phyloP scores from a whole-genome alignment of 1,284 basidiomycete genomes.

The Gomphus bonarii region DNA sequence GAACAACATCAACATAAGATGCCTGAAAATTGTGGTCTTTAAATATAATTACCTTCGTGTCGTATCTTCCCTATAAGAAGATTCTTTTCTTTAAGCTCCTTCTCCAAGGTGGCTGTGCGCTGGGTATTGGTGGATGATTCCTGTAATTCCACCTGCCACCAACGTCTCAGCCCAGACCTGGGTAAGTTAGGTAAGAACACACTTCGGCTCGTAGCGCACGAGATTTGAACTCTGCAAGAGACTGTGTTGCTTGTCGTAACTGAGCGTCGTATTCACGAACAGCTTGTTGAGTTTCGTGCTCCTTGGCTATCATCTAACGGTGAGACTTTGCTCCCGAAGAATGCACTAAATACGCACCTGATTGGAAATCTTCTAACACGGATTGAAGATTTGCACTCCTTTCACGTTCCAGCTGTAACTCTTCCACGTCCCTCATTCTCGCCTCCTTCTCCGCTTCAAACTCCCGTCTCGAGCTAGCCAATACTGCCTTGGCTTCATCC shows the following conservation, averaged over 20 bases:
- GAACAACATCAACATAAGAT: constrained; percentile 2
- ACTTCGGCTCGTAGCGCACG: constrained; percentile 84
- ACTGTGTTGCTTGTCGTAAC: constrained; percentile 58
- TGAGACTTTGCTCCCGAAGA: not conserved
- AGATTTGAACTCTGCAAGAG: constrained; percentile 77
- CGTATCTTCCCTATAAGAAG: constrained; percentile 85
- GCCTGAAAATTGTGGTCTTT: not conserved
- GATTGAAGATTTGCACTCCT: constrained; percentile 80
- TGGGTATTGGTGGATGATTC: constrained; percentile 60
- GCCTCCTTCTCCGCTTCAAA: constrained; percentile 54
- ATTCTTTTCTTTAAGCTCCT: constrained; percentile 92
- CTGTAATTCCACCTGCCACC: constrained; percentile 52
- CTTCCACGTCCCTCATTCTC: constrained; percentile 39
- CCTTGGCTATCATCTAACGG: constrained; percentile 42
- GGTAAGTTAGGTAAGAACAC: constrained; percentile 10
- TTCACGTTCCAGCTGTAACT: constrained; percentile 62
- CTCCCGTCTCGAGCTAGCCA: constrained; percentile 54
- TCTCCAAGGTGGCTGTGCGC: constrained; percentile 63
- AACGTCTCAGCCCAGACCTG: not conserved
- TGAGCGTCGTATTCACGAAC: constrained; percentile 76
- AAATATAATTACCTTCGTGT: constrained; percentile 69
- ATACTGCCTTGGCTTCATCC: constrained; percentile 54
- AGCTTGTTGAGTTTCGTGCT: constrained; percentile 68
- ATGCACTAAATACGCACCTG: constrained; percentile 41
- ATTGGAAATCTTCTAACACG: constrained; percentile 92